These are phyloP conservation scores for Hondaea fermentalgiana DNA, from an alignment of 108 stramenopile genomes.

Conservation along the genomic window DNA sequence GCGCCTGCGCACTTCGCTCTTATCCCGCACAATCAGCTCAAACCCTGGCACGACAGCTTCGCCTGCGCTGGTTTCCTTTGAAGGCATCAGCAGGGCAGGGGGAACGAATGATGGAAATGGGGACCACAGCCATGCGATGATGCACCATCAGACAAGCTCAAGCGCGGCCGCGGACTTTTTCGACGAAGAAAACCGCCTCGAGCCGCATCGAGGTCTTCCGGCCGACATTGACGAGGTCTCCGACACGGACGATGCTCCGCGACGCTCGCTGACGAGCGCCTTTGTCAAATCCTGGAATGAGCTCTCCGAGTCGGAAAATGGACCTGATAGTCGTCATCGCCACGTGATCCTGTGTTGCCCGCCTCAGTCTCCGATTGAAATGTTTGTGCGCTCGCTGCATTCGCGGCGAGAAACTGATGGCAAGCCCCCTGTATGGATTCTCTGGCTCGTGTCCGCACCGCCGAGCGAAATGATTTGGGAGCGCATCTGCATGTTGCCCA, in stretches of 20 bases:
- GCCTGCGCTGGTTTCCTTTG: no score
- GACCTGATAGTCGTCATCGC: neutral
- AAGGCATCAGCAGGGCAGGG: no score
- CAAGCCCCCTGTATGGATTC: neutral
- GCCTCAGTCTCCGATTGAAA: neutral
- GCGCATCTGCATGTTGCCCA: neutral
- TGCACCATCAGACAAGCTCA: no score
- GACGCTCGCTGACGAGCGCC: neutral
- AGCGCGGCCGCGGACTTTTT: neutral
- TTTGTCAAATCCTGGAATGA: neutral
- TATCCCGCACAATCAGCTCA: neutral
- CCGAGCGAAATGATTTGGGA: neutral
- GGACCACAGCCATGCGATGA: no score
- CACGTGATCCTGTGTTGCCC: neutral
- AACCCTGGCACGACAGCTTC: no score
- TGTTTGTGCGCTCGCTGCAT: neutral
- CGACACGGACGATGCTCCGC: neutral
- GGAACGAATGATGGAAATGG: no score
- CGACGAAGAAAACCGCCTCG: neutral
- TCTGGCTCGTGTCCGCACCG: neutral
- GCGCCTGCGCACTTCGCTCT: neutral
- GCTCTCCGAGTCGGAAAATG: neutral
- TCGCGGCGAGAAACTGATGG: neutral
- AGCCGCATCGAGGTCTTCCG: neutral
- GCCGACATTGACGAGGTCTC: neutral